Percentiles rank a stretch among this genome's conserved stretches.
Conservation (phyloP, 1,284 basidiomycete genomes). For the Ceratobasidium sp. region DNA sequence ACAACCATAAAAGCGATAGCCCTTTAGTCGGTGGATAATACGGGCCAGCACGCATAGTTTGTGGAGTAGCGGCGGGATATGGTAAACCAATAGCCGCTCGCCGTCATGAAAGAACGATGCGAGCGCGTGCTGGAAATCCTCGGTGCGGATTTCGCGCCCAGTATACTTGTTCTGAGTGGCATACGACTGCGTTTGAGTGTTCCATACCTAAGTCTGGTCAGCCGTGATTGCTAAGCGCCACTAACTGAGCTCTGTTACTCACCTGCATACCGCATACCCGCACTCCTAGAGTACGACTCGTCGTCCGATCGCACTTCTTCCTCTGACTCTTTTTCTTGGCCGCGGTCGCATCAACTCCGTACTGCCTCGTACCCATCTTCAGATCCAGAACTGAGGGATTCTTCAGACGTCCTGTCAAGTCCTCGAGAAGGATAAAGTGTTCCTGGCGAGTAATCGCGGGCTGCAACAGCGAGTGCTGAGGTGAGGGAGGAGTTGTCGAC, state of each 20-base stretch:
- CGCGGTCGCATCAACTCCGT: conserved; percentile 93
- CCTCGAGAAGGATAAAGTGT: conserved; percentile 99
- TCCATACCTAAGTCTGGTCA: conserved; percentile 78
- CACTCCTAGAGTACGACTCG: conserved; percentile 89
- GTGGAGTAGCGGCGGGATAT: conserved; percentile 90
- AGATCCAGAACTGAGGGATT: conserved; percentile 96
- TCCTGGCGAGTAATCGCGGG: conserved; percentile 81
- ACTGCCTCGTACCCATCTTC: conserved; percentile 99
- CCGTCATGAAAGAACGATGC: conserved; percentile 89
- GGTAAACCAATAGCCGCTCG: conserved; percentile 83
- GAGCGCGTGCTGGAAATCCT: conserved; percentile 86
- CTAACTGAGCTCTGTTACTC: conserved; percentile 52
- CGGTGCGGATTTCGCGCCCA: conserved; percentile 87
- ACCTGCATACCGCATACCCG: conserved; percentile 99
- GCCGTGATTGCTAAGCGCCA: background rate
- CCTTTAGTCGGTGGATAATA: conserved; percentile 86
- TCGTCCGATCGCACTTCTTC: conserved; percentile 97
- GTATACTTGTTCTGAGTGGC: conserved; percentile 97
- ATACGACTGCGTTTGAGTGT: conserved; percentile 82
- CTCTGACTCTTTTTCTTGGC: conserved; percentile 97
- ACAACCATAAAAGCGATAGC: conserved; percentile 98
- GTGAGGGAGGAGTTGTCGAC: conserved; percentile 49
- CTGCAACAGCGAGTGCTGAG: conserved; percentile 31
- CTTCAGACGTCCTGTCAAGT: conserved; percentile 93
- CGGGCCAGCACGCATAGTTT: conserved; percentile 94